Base-by-base conservation (phyloP, 2,329 filamentous ascomycete genomes). In the Xylaria sp. region DNA sequence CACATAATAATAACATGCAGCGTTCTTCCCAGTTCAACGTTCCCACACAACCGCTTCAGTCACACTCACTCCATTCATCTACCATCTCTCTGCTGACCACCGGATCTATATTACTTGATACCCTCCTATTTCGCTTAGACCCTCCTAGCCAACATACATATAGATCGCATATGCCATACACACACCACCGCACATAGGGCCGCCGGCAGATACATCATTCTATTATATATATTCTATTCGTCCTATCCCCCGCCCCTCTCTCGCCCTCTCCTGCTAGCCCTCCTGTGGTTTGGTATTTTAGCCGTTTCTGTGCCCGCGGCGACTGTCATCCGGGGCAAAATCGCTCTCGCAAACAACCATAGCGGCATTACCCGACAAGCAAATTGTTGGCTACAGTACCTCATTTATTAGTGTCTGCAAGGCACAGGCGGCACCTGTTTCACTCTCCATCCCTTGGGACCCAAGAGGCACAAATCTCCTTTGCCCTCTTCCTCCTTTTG, bases 151-250 rank as follows among this genome's bases (percentile, higher is more conserved):
- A 21, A 21, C 21, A 11, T 11, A 14, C 24, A 27, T 27, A 27
- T 27, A 42, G 11, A 42, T n/a, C 21, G 21, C 47, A n/a, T n/a
- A 48, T 12, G 12, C 17, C 47, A n/a, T n/a, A 48, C 45, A 24
- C 17, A 6, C 47, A 27, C 24, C 3, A 47, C 48, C 6, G 4
- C 42, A 36, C 17, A 19, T 5, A n/a, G 54, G 9, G 42, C 39
- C 45, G 7, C 34, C 64, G 53, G 59, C 53, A 54, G 53, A 34
- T 57, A 54, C 45, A 58, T 36, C 11, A 53, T 45, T 12, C 21
- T 34, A 19, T 53, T 39, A 32, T 32, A 55, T 55, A 21, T 19
- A n/a, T 54, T 14, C 21, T 30, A 47, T 39, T 36, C 61, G 14
- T 48, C 21, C 50, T 34, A 47, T 36, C 53, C 42, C 30, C n/a